Evolutionary conservation across 345 rosid genomes (phyloP).

Genomic region (Anacardium occidentale): DNA sequence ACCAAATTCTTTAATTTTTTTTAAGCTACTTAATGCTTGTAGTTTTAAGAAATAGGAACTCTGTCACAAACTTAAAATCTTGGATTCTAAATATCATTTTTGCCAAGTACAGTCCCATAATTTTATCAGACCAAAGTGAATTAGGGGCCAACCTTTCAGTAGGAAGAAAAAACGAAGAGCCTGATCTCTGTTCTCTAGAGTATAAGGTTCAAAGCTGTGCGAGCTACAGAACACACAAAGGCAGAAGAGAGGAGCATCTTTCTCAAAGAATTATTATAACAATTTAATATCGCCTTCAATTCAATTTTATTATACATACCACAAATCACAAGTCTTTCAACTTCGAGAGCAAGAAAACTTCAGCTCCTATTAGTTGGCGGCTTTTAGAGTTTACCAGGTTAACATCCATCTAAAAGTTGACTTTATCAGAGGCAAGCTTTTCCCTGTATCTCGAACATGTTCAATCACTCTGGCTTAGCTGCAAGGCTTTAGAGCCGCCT

Average conservation of each 20-base stretch:
- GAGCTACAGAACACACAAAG: background rate
- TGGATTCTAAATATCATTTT: too few species aligned
- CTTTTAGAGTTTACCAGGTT: background rate
- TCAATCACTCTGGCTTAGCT: background rate
- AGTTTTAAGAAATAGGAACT: too few species aligned
- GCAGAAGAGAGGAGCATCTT: background rate
- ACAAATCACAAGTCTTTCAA: background rate
- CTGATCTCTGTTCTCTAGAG: too few species aligned
- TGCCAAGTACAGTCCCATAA: too few species aligned
- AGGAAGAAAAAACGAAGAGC: too few species aligned
- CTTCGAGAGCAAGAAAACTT: background rate
- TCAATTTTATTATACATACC: background rate
- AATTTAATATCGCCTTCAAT: background rate
- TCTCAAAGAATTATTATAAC: slow-evolving; percentile 3
- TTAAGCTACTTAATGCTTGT: too few species aligned
- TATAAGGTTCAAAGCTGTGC: background rate
- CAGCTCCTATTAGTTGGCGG: background rate
- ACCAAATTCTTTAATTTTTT: too few species aligned
- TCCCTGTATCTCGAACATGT: background rate
- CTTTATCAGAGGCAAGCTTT: background rate
- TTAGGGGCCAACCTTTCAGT: too few species aligned
- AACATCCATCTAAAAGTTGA: background rate
- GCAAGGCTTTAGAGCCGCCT: background rate
- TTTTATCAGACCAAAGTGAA: too few species aligned
- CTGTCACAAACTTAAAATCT: too few species aligned